Evolutionary conservation across 345 rosid species (phyloP).

Genomic region (Heritiera littoralis): DNA sequence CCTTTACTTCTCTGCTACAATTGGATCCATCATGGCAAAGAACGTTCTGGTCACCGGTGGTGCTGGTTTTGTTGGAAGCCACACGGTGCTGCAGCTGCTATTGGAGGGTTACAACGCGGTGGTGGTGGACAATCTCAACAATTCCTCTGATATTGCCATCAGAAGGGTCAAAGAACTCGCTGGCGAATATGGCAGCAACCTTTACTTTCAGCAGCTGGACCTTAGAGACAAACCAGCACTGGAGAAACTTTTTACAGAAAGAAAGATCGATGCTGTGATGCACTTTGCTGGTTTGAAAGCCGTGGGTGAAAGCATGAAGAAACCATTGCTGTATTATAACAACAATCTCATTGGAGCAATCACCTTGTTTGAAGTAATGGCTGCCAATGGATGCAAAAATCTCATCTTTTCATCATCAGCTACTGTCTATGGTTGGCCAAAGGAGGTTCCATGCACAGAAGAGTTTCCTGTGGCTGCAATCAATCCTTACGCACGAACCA

Average conservation of each 20-base stretch:
- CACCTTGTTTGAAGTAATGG: slow-evolving; percentile 84
- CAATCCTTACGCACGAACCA: slow-evolving; percentile 92
- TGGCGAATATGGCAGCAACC: slow-evolving; percentile 46
- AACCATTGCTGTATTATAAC: slow-evolving; percentile 76
- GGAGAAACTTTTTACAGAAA: slow-evolving; percentile 58
- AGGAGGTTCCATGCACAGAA: slow-evolving; percentile 93
- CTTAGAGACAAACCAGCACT: slow-evolving; percentile 84
- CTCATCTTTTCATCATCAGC: slow-evolving; percentile 98
- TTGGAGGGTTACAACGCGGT: slow-evolving; percentile 60
- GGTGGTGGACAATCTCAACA: slow-evolving; percentile 84
- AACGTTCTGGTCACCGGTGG: slow-evolving; percentile 87
- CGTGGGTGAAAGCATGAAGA: slow-evolving; percentile 87
- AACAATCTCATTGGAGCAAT: slow-evolving; percentile 89
- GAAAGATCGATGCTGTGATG: slow-evolving; percentile 86
- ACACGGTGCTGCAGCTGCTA: slow-evolving; percentile 89
- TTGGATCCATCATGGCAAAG: slow-evolving; percentile 31
- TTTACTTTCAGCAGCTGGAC: slow-evolving; percentile 79
- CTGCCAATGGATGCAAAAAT: slow-evolving; percentile 80
- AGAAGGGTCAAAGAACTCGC: slow-evolving; percentile 72
- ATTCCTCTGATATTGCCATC: slow-evolving; percentile 65
- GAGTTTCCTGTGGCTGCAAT: slow-evolving; percentile 65
- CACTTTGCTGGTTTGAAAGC: slow-evolving; percentile 99
- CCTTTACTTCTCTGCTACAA: not conserved
- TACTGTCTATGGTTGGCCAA: slow-evolving; percentile 97
- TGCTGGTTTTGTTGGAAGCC: slow-evolving; percentile 98